phyloP scores from a whole-genome alignment of 2,329 filamentous ascomycete genomes.

The Alternaria atra region DNA sequence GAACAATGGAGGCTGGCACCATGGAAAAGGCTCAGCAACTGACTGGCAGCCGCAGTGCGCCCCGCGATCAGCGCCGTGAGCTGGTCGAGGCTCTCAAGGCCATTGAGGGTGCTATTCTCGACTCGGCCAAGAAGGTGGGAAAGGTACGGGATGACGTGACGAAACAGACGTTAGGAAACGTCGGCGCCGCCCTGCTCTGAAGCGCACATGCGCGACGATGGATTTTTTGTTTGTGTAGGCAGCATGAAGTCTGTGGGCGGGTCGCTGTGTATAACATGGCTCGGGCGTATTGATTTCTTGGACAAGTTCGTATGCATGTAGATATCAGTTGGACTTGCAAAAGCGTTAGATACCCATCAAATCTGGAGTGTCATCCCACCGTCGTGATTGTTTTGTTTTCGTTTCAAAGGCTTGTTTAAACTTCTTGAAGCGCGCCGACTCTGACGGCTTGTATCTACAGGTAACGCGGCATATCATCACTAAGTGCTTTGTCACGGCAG shows the following conservation, averaged over 20 bases:
- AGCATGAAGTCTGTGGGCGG: background rate
- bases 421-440: background rate
- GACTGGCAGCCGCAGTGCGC: slow-evolving; percentile 44
- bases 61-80: slow-evolving; percentile 54
- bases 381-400: background rate
- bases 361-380: background rate
- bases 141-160: slow-evolving; percentile 58
- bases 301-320: background rate
- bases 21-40: slow-evolving; percentile 56
- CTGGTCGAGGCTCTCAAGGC: slow-evolving; percentile 57
- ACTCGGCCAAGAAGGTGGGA: slow-evolving; percentile 59
- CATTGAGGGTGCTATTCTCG: slow-evolving; percentile 60
- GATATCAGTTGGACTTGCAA: background rate
- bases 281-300: background rate
- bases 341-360: slow-evolving; percentile 26
- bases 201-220: background rate
- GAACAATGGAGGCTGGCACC: slow-evolving; percentile 58
- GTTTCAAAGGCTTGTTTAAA: background rate
- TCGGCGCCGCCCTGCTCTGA: slow-evolving; percentile 44
- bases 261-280: background rate
- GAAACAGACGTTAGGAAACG: slow-evolving; percentile 52
- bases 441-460: background rate
- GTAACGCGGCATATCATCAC: slow-evolving; percentile 4
- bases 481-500: slow-evolving; percentile 6
- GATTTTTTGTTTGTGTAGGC: background rate